Base-by-base conservation (phyloP, 106 monocot genomes). In the Vanilla planifolia region DNA sequence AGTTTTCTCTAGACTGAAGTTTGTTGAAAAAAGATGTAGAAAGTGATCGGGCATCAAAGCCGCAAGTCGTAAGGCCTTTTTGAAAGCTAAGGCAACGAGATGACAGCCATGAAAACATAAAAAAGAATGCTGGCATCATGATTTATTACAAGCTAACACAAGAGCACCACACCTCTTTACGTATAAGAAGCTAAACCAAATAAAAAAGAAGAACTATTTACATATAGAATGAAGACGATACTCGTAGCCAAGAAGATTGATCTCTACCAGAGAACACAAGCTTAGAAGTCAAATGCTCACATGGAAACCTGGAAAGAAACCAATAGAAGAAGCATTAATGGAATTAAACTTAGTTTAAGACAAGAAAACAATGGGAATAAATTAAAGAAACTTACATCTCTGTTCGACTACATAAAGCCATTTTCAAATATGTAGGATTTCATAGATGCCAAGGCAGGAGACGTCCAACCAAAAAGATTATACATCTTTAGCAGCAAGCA, bases 391-490 rank as follows among this genome's bases (percentile, higher is more conserved):
- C 4, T 53, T 16, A n/a, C 53, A 30, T 53, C 19, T 10, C 32
- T 53, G 16, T 53, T 30, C 32, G 28, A 53, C 53, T 53, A 39
- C 39, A 39, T n/a, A 48, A 48, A 9, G 48, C 24, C 48, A 48
- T 24, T 10, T 48, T 48, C 48, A 48, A 1, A 10, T 50, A 50
- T 50, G 26, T 50, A 5, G 25, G 50, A 50, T 14, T 23, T 24
- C 26, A 50, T 21, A 50, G 24, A 50, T 26, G 50, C 50, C 50
- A 11, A 9, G 32, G 53, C 28, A 53, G 50, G 21, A 22, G 26
- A 24, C 50, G 11, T 13, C 11, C n/a, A 7, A 51, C 10, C 2
- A 3, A 53, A 53, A 30, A 53, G 25, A 22, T 53, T 53, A 53
- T 53, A n/a, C 32, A 53, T 17, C 28, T 30, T 53, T 15, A 16